Conservation (phyloP, 768 basidiomycete species). For the Hygrophorus pudorinus region DNA sequence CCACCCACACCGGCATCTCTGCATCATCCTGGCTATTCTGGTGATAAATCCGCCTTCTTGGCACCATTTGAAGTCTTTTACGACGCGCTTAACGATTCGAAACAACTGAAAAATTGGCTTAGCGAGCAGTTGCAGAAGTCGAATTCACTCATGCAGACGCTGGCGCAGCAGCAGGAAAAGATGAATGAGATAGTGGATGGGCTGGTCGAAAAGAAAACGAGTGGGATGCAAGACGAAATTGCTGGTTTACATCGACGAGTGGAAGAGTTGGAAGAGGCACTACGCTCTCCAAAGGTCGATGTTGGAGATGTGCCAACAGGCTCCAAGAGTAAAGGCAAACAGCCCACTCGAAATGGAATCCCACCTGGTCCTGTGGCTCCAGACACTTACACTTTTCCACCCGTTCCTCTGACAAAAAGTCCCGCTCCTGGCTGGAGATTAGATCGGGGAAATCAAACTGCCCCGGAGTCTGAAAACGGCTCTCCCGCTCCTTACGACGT, state of each 20-base stretch:
- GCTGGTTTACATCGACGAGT: constrained; percentile 48
- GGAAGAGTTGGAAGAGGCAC: constrained; percentile 55
- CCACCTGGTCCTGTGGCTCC: constrained; percentile 19
- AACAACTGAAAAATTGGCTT: constrained; percentile 70
- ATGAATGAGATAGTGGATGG: constrained; percentile 48
- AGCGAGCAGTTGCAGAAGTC: constrained; percentile 63
- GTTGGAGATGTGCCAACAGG: constrained; percentile 13
- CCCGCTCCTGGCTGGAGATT: constrained; percentile 29
- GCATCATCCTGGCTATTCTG: constrained; percentile 47
- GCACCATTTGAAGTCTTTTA: constrained; percentile 80
- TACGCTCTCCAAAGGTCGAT: constrained; percentile 20
- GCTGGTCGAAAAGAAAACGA: constrained; percentile 52
- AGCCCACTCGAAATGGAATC: constrained; percentile 29
- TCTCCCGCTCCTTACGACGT: constrained; percentile 43
- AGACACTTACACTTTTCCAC: constrained; percentile 40
- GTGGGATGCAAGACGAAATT: constrained; percentile 53
- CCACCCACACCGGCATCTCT: constrained; percentile 64
- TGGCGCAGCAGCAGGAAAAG: constrained; percentile 54
- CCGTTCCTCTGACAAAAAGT: constrained; percentile 14
- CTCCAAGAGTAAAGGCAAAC: constrained; percentile 19
- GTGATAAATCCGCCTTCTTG: constrained; percentile 68
- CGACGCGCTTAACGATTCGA: constrained; percentile 73
- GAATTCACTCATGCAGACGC: constrained; percentile 38
- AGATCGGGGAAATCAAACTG: constrained; percentile 26
- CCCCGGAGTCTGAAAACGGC: constrained; percentile 27